Conservation (phyloP, 2,329 filamentous ascomycete species). For the Thielaviopsis musarum region DNA sequence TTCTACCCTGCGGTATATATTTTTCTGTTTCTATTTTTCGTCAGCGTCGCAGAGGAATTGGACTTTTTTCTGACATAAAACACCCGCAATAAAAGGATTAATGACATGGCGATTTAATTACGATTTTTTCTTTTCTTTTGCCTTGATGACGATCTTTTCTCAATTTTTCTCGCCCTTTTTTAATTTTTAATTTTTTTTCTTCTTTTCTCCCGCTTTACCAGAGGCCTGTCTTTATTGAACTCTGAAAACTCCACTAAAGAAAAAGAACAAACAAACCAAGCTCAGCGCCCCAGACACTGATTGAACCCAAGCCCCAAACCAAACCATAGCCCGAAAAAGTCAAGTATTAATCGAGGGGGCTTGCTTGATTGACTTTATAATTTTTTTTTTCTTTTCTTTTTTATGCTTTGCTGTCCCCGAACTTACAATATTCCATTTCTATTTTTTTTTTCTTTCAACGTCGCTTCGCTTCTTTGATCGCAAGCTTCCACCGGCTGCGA, state of each 20-base stretch:
- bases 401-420: neutral
- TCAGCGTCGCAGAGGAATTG: neutral
- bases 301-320: too few relatives aligned
- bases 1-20: neutral
- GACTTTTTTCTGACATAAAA: neutral
- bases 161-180: too few relatives aligned
- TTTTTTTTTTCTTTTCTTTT: constrained; percentile 2
- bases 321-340: too few relatives aligned
- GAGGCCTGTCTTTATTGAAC: neutral
- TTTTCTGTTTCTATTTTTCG: neutral
- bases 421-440: too few relatives aligned
- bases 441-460: too few relatives aligned
- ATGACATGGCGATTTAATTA: too few relatives aligned
- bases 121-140: neutral
- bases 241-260: neutral
- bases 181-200: neutral
- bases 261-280: too few relatives aligned
- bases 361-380: constrained; percentile 4
- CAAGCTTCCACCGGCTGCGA: too few relatives aligned
- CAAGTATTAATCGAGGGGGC: neutral
- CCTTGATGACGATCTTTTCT: neutral
- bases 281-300: too few relatives aligned
- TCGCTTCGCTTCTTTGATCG: too few relatives aligned
- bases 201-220: neutral
- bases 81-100: too few relatives aligned